Conservation (phyloP, 2,329 filamentous ascomycete genomes). For the Triangularia verruculosa region DNA sequence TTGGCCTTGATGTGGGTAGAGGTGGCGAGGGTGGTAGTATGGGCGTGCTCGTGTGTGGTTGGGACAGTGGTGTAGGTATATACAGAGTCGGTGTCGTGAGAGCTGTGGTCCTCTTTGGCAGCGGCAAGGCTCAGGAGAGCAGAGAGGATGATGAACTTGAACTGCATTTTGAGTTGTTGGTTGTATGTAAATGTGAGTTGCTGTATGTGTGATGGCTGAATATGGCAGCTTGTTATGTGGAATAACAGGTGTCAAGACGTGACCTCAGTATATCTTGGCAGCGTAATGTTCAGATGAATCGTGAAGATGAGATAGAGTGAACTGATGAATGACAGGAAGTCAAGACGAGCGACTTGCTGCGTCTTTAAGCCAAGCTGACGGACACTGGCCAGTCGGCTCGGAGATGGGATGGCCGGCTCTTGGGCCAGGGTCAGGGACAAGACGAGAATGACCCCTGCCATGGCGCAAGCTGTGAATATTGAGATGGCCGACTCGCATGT, state of each 20-base stretch:
- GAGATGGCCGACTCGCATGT: background rate
- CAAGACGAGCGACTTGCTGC: background rate
- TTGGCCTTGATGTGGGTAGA: background rate
- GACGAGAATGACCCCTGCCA: slow-evolving; percentile 8
- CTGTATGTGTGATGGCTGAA: background rate
- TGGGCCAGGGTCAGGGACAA: background rate
- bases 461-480: slow-evolving; percentile 6
- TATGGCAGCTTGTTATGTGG: background rate
- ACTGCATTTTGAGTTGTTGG: slow-evolving; percentile 22
- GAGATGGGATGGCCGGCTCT: slow-evolving; percentile 3
- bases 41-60: background rate
- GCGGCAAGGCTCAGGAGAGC: slow-evolving; percentile 17
- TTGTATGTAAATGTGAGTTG: background rate
- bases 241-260: slow-evolving; percentile 1
- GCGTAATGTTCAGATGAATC: background rate
- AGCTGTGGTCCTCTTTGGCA: slow-evolving; percentile 12
- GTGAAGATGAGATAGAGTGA: background rate
- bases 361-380: background rate
- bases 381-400: background rate
- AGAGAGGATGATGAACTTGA: slow-evolving; percentile 23
- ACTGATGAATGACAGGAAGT: background rate
- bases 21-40: background rate
- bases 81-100: background rate
- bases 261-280: background rate
- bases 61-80: background rate